Evolutionary conservation across 116 monocot genomes (phyloP), one percentile per base, ranked within the genome.

Genomic region (Zostera marina): DNA sequence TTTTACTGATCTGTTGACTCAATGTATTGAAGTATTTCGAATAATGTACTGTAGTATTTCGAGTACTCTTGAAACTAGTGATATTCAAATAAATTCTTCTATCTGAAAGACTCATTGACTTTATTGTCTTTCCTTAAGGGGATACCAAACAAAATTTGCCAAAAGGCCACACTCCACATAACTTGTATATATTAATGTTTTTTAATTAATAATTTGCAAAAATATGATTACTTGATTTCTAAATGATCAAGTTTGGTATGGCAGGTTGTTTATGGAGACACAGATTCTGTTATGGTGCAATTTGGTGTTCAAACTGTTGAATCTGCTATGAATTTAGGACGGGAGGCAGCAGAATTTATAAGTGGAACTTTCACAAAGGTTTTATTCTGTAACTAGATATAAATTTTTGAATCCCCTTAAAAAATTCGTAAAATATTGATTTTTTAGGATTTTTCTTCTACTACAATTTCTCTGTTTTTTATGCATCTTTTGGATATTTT

Each of bases 261-360:
- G 73, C 72, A 98, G 91, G 79, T 98, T 51, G 63, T 98, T 39
- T 98, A 98, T 72, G 98, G 98, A 68, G 98, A 98, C 53, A 98
- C 98, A 11, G 98, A 98, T 70, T 98, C 98, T 60, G 98, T 98
- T 22, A 98, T 98, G 98, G 98, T 98, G 42, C 90, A 90, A 75
- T 98, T 98, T 77, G 98, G 98, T 44, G 91, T 83, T 5, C 60
- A 76, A 61, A 87, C 79, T 73, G 91, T 98, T 14, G 90, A 81
- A 59, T 77, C 56, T 72, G 86, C 98, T 54, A 98, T 98, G 98
- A 90, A 79, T 58, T 67, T 98, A 43, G 98, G 98, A 53, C 83
- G 74, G 67, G 91, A 90, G 63, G 98, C 98, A 52, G 91, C 98
- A 54, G 91, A 98, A 23, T 76, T 75, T 39, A 98, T 98, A 26